phyloP scores from a whole-genome alignment of 352 stramenopile species.

The Phytophthora ohioensis region DNA sequence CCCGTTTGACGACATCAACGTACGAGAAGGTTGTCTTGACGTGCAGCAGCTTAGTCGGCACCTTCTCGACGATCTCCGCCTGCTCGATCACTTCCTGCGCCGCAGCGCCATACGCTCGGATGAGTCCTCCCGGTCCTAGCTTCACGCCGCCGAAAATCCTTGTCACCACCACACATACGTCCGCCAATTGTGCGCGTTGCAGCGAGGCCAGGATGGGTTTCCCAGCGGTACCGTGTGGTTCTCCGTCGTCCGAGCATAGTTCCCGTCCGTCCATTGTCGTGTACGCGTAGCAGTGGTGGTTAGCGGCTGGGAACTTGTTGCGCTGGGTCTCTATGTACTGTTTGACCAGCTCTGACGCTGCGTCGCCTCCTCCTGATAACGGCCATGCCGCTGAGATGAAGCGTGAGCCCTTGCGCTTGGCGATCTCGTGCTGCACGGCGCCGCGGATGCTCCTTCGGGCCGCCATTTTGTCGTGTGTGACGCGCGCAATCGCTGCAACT shows the following conservation, averaged over 20 bases:
- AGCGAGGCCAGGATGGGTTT: constrained; percentile 70
- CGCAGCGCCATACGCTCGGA: constrained; percentile 72
- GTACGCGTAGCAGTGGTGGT: constrained; percentile 83
- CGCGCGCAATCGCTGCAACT: constrained; percentile 17
- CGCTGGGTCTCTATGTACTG: constrained; percentile 56
- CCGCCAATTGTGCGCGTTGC: constrained; percentile 66
- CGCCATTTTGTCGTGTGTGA: constrained; percentile 29
- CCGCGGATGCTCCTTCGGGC: constrained; percentile 53
- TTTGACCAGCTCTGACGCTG: constrained; percentile 51
- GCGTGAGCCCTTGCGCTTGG: constrained; percentile 84
- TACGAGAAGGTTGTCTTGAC: constrained; percentile 47
- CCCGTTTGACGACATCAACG: constrained; percentile 55
- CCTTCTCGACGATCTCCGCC: constrained; percentile 60
- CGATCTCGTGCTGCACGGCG: constrained; percentile 75
- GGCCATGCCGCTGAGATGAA: constrained; percentile 81
- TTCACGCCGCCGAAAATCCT: constrained; percentile 81
- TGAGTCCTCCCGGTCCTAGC: constrained; percentile 75
- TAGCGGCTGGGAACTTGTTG: constrained; percentile 58
- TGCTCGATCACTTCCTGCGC: constrained; percentile 65
- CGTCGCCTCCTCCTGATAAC: constrained; percentile 34
- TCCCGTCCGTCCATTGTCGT: constrained; percentile 62
- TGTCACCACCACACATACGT: constrained; percentile 80
- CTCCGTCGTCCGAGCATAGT: constrained; percentile 77
- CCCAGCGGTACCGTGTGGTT: constrained; percentile 78
- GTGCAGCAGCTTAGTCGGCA: constrained; percentile 50